Evolutionary conservation across 257 asterid species (phyloP).

Genomic region (Oldenlandia corymbosa): DNA sequence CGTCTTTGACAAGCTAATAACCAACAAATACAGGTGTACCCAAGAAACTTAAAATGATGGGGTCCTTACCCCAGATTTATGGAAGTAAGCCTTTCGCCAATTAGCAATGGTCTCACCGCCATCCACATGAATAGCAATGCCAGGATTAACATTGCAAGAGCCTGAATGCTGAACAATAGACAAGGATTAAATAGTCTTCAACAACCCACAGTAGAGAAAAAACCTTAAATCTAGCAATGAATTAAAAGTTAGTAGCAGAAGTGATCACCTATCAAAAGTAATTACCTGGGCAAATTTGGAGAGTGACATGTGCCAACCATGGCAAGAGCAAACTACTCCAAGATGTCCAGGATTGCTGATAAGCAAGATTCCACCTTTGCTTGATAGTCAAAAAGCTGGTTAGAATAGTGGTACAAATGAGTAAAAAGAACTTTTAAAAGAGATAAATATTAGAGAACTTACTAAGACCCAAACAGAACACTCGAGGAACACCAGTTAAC

Average conservation of each 20-base stretch:
- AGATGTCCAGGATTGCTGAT: conserved; percentile 45
- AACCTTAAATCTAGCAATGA: conserved; percentile 5
- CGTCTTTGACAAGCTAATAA: neutral
- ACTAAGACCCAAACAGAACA: conserved; percentile 53
- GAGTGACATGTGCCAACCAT: conserved; percentile 56
- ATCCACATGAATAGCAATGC: conserved; percentile 42
- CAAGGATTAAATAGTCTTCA: conserved; percentile 12
- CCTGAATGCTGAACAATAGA: conserved; percentile 55
- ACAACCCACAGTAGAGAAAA: neutral
- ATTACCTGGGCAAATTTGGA: conserved; percentile 51
- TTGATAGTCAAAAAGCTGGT: conserved; percentile 9
- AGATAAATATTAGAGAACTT: conserved; percentile 23
- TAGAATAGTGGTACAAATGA: conserved; percentile 10
- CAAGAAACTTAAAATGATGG: conserved; percentile 12
- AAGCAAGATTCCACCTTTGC: conserved; percentile 49
- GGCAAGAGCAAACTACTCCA: conserved; percentile 67
- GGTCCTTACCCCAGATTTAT: conserved; percentile 41
- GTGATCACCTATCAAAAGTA: conserved; percentile 1
- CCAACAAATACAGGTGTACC: neutral
- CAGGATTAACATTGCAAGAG: conserved; percentile 44
- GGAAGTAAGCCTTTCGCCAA: conserved; percentile 45
- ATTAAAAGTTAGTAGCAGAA: neutral
- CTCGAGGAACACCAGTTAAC: conserved; percentile 33
- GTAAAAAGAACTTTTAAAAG: conserved; percentile 10
- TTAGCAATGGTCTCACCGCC: conserved; percentile 53